phyloP scores from a whole-genome alignment of 2,329 filamentous ascomycete genomes.

The Aureobasidium pullulans region DNA sequence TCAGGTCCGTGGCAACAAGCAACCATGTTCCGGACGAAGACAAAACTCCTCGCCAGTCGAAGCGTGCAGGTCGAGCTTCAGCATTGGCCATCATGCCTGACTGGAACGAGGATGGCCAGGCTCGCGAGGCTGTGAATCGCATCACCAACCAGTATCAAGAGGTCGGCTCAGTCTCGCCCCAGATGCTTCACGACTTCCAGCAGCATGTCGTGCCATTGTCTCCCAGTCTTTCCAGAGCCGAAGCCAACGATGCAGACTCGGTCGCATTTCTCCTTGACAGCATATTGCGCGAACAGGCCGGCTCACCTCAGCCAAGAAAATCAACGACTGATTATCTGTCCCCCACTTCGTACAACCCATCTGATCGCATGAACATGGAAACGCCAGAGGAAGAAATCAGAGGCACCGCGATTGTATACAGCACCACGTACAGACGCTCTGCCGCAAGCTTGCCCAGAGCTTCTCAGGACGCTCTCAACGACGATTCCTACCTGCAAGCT shows the following conservation, averaged over 20 bases:
- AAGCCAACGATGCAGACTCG: slow-evolving; percentile 28
- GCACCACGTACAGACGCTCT: slow-evolving; percentile 8
- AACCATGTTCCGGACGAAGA: slow-evolving; percentile 6
- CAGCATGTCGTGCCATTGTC: slow-evolving; percentile 27
- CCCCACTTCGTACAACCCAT: background rate
- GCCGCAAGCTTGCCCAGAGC: slow-evolving; percentile 5
- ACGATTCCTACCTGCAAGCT: background rate
- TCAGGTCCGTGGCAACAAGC: background rate
- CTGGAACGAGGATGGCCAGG: slow-evolving; percentile 9
- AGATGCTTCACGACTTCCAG: slow-evolving; percentile 27
- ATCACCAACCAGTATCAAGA: slow-evolving; percentile 25
- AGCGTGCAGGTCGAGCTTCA: slow-evolving; percentile 4
- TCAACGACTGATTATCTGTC: background rate
- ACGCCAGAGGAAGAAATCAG: slow-evolving; percentile 4
- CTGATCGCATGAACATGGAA: slow-evolving; percentile 4
- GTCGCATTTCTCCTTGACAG: slow-evolving; percentile 28
- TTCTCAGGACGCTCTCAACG: slow-evolving; percentile 4
- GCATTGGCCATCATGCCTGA: background rate
- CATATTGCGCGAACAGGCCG: slow-evolving; percentile 17
- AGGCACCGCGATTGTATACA: slow-evolving; percentile 10
- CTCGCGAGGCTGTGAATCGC: slow-evolving; percentile 8
- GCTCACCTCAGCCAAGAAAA: background rate
- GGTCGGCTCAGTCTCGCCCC: slow-evolving; percentile 24
- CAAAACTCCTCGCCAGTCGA: slow-evolving; percentile 10
- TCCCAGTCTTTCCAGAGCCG: slow-evolving; percentile 20